Evolutionary conservation across 75 land plant genomes (phyloP).

Genomic region (Cryptomeria japonica): DNA sequence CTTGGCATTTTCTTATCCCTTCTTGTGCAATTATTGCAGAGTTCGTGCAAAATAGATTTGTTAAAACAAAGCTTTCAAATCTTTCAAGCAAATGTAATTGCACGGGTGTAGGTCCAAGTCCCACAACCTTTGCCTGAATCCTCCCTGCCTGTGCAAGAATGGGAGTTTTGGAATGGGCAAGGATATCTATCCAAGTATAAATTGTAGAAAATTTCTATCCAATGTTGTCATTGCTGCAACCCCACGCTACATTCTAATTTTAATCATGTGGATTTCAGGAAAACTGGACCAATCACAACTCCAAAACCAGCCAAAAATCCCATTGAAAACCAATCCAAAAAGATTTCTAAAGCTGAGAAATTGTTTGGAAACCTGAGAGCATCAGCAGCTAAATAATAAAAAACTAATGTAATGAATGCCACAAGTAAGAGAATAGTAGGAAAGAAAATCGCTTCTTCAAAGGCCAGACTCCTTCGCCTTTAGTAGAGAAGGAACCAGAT

Average conservation of each 20-base stretch:
- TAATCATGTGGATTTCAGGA: conserved; percentile 86
- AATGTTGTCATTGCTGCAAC: no score
- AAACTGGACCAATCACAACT: conserved; percentile 46
- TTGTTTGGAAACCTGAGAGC: conserved; percentile 2
- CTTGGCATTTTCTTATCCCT: no score
- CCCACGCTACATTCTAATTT: conserved; percentile 65
- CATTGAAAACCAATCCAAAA: conserved; percentile 3
- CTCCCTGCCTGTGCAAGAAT: no score
- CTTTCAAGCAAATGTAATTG: no score
- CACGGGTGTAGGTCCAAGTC: no score
- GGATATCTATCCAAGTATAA: no score
- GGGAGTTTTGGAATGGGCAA: no score
- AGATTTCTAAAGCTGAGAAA: background rate
- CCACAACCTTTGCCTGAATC: no score
- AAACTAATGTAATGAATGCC: background rate
- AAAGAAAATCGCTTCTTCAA: background rate
- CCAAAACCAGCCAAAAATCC: background rate
- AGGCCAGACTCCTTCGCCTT: background rate
- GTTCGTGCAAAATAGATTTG: no score
- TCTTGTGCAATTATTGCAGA: no score
- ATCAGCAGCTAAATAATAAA: background rate
- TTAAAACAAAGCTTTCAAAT: no score
- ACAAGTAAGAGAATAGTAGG: conserved; percentile 4
- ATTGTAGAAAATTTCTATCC: no score
- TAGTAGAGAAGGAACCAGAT: background rate